These are phyloP conservation scores for Amoeboaphelidium occidentale DNA, from an alignment of 371 early-diverging fungal species.

Conservation along the genomic window DNA sequence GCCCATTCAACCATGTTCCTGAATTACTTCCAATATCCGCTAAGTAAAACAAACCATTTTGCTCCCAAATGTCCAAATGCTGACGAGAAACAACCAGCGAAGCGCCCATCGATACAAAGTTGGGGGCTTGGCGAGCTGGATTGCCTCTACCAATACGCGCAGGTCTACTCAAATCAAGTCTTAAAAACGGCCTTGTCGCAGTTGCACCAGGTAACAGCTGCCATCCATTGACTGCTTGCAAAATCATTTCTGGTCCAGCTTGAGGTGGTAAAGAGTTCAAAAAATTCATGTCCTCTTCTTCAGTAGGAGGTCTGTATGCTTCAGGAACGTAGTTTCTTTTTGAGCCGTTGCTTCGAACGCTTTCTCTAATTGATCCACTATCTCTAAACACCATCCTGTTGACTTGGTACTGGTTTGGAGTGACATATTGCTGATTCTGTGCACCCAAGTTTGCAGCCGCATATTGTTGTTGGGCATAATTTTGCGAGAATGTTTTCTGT, in stretches of 20 bases:
- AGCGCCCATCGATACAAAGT: neutral
- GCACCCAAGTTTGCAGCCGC: no score
- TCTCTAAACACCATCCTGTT: no score
- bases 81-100: conserved; percentile 15
- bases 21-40: conserved; percentile 15
- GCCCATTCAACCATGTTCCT: conserved; percentile 19
- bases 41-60: conserved; percentile 10
- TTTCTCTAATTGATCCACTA: no score
- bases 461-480: no score
- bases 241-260: neutral
- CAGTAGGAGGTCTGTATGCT: neutral
- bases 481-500: no score
- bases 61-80: conserved; percentile 12
- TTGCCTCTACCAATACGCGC: neutral
- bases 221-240: neutral
- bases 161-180: neutral
- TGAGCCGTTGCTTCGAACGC: no score
- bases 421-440: no score
- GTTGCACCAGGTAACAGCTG: neutral
- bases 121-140: neutral
- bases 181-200: neutral
- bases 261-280: neutral
- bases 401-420: no score
- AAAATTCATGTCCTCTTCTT: neutral
- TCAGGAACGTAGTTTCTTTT: no score